Conservation (phyloP, 495 filamentous ascomycete genomes). For the Thozetella sp. region DNA sequence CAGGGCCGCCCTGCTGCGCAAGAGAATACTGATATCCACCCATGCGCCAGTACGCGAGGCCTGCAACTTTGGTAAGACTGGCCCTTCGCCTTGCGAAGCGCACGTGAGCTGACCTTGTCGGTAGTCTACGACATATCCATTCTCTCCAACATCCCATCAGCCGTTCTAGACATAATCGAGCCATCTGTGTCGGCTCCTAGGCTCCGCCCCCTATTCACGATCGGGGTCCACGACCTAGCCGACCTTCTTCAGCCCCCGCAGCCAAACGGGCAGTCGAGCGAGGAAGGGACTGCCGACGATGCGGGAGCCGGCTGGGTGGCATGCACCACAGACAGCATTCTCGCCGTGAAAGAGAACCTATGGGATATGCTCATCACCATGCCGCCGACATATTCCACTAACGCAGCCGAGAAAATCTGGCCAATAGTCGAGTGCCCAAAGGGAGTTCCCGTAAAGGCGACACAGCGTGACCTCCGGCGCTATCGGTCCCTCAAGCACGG, state of each 20-base stretch:
- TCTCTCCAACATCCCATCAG: constrained; percentile 73
- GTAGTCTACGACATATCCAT: constrained; percentile 93
- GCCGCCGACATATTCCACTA: constrained; percentile 56
- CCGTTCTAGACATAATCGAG: constrained; percentile 66
- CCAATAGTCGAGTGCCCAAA: constrained; percentile 70
- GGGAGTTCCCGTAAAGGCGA: constrained; percentile 73
- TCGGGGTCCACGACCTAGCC: constrained; percentile 92
- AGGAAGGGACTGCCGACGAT: constrained; percentile 38
- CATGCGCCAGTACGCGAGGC: constrained; percentile 81
- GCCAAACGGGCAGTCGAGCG: constrained; percentile 26
- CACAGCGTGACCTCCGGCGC: constrained; percentile 84
- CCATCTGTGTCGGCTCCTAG: constrained; percentile 60
- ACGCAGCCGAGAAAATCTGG: constrained; percentile 66
- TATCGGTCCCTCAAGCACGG: constrained; percentile 73
- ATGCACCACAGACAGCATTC: constrained; percentile 91
- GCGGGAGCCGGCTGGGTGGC: constrained; percentile 79
- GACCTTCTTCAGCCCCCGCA: constrained; percentile 59
- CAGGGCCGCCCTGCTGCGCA: constrained; percentile 83
- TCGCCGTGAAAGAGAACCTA: constrained; percentile 79
- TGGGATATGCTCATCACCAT: constrained; percentile 88
- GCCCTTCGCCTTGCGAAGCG: not conserved
- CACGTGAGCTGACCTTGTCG: constrained; percentile 6
- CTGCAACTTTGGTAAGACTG: constrained; percentile 80
- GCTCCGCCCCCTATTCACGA: constrained; percentile 82
- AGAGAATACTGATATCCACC: constrained; percentile 82